Conservation (phyloP, 306 rosid species). For the Quillaja saponaria region DNA sequence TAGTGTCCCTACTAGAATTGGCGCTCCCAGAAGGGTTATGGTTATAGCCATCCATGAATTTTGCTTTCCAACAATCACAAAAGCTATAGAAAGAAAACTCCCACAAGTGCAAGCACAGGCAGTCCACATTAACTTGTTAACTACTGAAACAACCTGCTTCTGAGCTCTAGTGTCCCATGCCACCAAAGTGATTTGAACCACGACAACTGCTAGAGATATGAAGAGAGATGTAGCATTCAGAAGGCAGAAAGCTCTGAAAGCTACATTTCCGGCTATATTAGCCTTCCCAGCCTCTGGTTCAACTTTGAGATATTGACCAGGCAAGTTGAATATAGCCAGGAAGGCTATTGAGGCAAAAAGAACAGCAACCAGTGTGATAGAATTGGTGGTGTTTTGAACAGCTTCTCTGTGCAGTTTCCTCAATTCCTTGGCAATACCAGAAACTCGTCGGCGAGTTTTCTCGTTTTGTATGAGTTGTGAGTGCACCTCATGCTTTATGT, state of each 20-base stretch:
- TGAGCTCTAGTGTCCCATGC: slow-evolving; percentile 98
- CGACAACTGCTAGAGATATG: slow-evolving; percentile 91
- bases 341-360: slow-evolving; percentile 96
- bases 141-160: slow-evolving; percentile 87
- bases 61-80: slow-evolving; percentile 64
- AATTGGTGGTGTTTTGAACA: slow-evolving; percentile 85
- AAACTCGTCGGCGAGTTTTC: slow-evolving; percentile 79
- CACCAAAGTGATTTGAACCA: slow-evolving; percentile 95
- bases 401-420: slow-evolving; percentile 94
- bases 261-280: slow-evolving; percentile 48
- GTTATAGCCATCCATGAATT: slow-evolving; percentile 81
- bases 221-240: slow-evolving; percentile 83
- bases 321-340: slow-evolving; percentile 91
- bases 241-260: slow-evolving; percentile 77
- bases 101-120: slow-evolving; percentile 97
- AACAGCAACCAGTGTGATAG: slow-evolving; percentile 82
- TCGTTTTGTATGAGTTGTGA: slow-evolving; percentile 80
- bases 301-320: slow-evolving; percentile 55
- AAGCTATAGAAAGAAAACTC: slow-evolving; percentile 77
- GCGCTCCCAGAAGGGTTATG: slow-evolving; percentile 68
- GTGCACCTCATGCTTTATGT: slow-evolving; percentile 89
- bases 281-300: slow-evolving; percentile 64
- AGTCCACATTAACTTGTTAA: slow-evolving; percentile 94
- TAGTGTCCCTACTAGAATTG: slow-evolving; percentile 77
- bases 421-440: slow-evolving; percentile 92